These are phyloP conservation scores for Alternaria dauci DNA, from an alignment of 2,329 filamentous ascomycete genomes.

Conservation along the genomic window DNA sequence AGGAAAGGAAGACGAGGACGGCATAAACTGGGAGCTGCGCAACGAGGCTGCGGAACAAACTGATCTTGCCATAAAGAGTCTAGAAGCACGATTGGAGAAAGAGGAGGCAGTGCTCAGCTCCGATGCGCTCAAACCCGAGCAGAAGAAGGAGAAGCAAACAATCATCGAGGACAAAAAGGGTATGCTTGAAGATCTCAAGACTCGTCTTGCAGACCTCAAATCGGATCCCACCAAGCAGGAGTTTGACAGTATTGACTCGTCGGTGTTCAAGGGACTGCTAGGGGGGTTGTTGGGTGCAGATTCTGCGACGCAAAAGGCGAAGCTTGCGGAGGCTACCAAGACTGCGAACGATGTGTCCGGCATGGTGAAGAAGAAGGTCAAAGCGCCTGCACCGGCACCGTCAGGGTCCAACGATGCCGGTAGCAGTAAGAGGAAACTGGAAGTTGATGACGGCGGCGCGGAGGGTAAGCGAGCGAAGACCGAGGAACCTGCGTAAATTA, in stretches of 20 bases:
- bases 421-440: conserved; percentile 46
- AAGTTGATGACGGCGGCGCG: conserved; percentile 32
- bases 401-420: conserved; percentile 13
- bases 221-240: conserved; percentile 61
- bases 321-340: conserved; percentile 76
- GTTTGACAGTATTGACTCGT: conserved; percentile 53
- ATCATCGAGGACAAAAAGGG: conserved; percentile 78
- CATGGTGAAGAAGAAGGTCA: conserved; percentile 76
- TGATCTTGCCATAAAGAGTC: conserved; percentile 76
- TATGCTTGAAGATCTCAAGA: conserved; percentile 75
- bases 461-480: conserved; percentile 47
- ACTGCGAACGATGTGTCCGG: conserved; percentile 76
- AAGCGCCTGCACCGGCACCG: conserved; percentile 47
- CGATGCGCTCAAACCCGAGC: conserved; percentile 60
- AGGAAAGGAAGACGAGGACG: conserved; percentile 55
- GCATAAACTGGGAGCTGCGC: conserved; percentile 73
- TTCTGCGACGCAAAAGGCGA: conserved; percentile 67
- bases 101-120: conserved; percentile 71
- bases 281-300: conserved; percentile 70
- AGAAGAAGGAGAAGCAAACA: conserved; percentile 68
- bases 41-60: conserved; percentile 76
- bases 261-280: conserved; percentile 67
- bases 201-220: conserved; percentile 72
- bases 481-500: conserved; percentile 31
- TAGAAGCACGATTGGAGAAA: conserved; percentile 72